Conservation (phyloP, 2,329 filamentous ascomycete species). For the Penicillium sp. region DNA sequence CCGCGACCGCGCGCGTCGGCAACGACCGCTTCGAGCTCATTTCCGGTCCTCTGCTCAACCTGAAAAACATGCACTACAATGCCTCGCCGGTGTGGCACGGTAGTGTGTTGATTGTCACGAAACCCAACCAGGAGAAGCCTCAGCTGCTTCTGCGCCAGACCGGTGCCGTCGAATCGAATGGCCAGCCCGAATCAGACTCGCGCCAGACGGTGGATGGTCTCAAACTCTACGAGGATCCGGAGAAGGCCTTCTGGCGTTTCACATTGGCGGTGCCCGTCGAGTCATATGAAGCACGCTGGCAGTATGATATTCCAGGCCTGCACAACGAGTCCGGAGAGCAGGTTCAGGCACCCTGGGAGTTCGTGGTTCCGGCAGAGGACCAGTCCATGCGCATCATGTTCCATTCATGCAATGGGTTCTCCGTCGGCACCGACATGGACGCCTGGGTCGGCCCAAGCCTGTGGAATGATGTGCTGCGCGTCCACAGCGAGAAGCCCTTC, state of each 20-base stretch:
- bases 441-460: conserved; percentile 57
- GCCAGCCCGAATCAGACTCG: conserved; percentile 15
- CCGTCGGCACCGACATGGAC: conserved; percentile 58
- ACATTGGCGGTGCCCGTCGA: conserved; percentile 58
- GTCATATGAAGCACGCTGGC: conserved; percentile 69
- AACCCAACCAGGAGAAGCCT: conserved; percentile 59
- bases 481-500: conserved; percentile 55
- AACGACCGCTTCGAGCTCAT: conserved; percentile 37
- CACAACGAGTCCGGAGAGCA: conserved; percentile 55
- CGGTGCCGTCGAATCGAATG: conserved; percentile 28
- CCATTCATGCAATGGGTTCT: conserved; percentile 64
- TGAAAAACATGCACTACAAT: conserved; percentile 42
- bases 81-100: conserved; percentile 61
- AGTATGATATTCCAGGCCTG: conserved; percentile 66
- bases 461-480: conserved; percentile 60
- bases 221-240: conserved; percentile 56
- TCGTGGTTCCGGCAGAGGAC: conserved; percentile 53
- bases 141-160: conserved; percentile 49
- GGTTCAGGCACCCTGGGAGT: conserved; percentile 48
- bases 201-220: conserved; percentile 38
- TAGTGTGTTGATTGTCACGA: conserved; percentile 76
- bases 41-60: conserved; percentile 47
- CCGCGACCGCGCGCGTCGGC: conserved; percentile 8
- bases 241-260: conserved; percentile 57
- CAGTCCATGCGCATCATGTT: conserved; percentile 66